Base-by-base conservation (phyloP, 208 protist species). In the Wallacemonas collosoma region DNA sequence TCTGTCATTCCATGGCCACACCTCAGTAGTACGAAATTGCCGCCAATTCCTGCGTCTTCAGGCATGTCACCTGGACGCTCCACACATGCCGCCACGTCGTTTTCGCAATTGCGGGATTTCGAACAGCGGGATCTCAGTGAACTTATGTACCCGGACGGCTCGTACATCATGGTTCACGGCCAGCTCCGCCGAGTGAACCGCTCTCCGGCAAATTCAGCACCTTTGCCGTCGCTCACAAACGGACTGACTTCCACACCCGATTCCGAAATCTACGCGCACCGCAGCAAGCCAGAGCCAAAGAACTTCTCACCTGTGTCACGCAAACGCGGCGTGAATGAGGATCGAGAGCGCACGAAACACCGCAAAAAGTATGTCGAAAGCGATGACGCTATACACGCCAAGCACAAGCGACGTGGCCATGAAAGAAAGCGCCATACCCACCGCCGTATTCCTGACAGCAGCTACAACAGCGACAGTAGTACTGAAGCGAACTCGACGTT, bases 61-160 rank as follows among this genome's bases (percentile, higher is more conserved):
- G n/a, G n/a, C 39, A 41, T 26, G 12, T 8, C 40, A 50, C 60
- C 60, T 0, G 60, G 40, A 65, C 60, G 60, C 6, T 45, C 60
- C 36, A 50, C 40, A 8, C 44, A 65, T 48, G 40, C 41, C 40
- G 43, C 60, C 41, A 65, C 60, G 5, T 47, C 60, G n/a, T 65
- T 53, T 65, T 65, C 60, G 26, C 60, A 65, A 17, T 41, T 65
- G 60, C 38, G 43, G 44, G 60, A 65, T 26, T 51, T 65, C 3
- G 60, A 65, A 5, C 60, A 65, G 9, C 60, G 60, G 3, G 60
- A 65, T 26, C 14, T 65, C 15, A 65, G 60, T 35, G 60, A 65
- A 17, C 60, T 65, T 8, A 65, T 65, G 60, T 65, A 65, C 39
- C 60, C 60, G 26, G 60, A 65, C 39, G 60, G 60, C 60, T 65